Conservation (phyloP, 2,329 filamentous ascomycete species). For the Pseudocercospora cruenta region DNA sequence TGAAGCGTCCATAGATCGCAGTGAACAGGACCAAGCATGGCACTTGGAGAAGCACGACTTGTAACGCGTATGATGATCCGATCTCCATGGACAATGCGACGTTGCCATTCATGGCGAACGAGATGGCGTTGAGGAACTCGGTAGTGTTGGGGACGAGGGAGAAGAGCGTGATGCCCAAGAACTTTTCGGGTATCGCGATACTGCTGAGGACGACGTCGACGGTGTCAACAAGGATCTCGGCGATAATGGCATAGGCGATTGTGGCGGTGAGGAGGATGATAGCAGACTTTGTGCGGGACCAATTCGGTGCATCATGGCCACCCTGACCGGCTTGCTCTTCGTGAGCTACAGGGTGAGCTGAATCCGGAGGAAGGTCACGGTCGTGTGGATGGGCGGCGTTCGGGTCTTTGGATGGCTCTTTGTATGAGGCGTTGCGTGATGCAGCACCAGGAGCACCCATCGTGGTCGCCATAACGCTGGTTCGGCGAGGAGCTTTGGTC, state of each 20-base stretch:
- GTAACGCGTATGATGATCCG: constrained; percentile 92
- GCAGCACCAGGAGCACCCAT: constrained; percentile 13
- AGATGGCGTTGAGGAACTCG: constrained; percentile 98
- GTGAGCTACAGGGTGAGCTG: constrained; percentile 25
- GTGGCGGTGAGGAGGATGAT: constrained; percentile 88
- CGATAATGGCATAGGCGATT: constrained; percentile 91
- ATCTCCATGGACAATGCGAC: constrained; percentile 99
- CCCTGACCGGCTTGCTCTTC: constrained; percentile 52
- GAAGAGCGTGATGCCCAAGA: constrained; percentile 94
- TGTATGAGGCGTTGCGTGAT: constrained; percentile 24
- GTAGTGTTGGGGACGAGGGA: constrained; percentile 97
- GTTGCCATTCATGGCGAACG: constrained; percentile 99
- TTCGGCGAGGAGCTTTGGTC: constrained; percentile 55
- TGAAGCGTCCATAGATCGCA: constrained; percentile 67
- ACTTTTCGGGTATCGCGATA: constrained; percentile 93
- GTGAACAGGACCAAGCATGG: constrained; percentile 91
- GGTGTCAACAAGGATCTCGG: constrained; percentile 94
- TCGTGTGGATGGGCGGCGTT: constrained; percentile 23
- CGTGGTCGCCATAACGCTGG: constrained; percentile 47
- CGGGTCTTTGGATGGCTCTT: constrained; percentile 16
- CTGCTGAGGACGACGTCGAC: constrained; percentile 94
- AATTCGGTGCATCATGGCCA: constrained; percentile 97
- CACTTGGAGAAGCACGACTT: constrained; percentile 93
- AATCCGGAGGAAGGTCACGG: constrained; percentile 28
- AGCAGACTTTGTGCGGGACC: constrained; percentile 88